Percentiles rank a stretch among this genome's conserved stretches.
phyloP scores from a whole-genome alignment of 2,329 filamentous ascomycete species.

The Clarireedia hainanense region DNA sequence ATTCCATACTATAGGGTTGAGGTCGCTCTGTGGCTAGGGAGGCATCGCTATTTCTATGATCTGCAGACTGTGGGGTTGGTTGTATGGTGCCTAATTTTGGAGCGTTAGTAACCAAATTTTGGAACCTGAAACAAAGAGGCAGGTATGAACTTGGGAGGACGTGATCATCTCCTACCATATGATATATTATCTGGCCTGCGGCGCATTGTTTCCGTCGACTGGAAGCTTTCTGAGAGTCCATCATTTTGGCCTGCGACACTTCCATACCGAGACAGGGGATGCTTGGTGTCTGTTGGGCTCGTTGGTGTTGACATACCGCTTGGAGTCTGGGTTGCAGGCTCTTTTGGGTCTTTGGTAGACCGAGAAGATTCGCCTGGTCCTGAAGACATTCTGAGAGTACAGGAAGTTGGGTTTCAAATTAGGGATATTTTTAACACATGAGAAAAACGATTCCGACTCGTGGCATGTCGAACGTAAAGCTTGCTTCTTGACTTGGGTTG shows the following conservation, averaged over 20 bases:
- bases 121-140: no score
- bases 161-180: conserved; percentile 45
- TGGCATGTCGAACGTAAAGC: conserved; percentile 4
- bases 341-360: conserved; percentile 12
- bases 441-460: not conserved
- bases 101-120: not conserved
- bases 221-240: conserved; percentile 44
- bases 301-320: conserved; percentile 26
- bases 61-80: conserved; percentile 11
- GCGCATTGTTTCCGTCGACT: conserved; percentile 53
- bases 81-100: conserved; percentile 21
- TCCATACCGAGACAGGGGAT: conserved; percentile 28
- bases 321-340: conserved; percentile 12
- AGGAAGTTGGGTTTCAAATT: not conserved
- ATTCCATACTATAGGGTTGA: conserved; percentile 23
- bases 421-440: not conserved
- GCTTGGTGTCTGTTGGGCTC: conserved; percentile 45
- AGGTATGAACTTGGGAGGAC: no score
- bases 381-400: conserved; percentile 15
- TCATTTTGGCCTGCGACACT: conserved; percentile 33
- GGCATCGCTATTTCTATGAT: conserved; percentile 25
- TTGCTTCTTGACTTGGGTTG: not conserved
- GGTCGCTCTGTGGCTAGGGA: conserved; percentile 22
- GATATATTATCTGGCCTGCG: conserved; percentile 41
- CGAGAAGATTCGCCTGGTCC: conserved; percentile 11